Evolutionary conservation across 306 rosid genomes (phyloP), one percentile per base, ranked within the genome.

Genomic region (Cucumis hystrix): DNA sequence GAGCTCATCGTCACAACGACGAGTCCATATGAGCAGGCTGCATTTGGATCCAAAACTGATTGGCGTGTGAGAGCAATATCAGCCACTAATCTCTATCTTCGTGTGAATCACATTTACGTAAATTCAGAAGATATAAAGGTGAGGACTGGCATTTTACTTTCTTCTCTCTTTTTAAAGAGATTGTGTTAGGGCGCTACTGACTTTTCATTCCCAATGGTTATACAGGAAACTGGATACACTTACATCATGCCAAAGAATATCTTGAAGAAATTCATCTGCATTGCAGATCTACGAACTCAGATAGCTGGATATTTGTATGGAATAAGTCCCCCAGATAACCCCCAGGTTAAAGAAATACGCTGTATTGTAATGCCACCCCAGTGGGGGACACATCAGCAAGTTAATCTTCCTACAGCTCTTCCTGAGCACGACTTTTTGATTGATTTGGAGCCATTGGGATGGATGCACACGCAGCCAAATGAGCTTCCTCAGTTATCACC

Each of bases 11-110:
- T 92, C 58, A 92, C 97, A 45, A 96, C 99, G 49, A 96, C 98
- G 13, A 96, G 98, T 88, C 99, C 99, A 14, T 96, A 96, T 74
- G 99, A 96, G 89, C 96, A 91, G 88, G 86, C 90, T 79, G 96
- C 92, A 45, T 92, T 87, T 89, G 96, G 93, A 62, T 92, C 99
- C 8, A 96, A 96, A 87, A 96, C 99, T 56, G 99, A 96, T 78
- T 96, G 99, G 99, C 99, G 99, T 92, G 99, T 96, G 83, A 88
- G 99, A 79, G 98, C 99, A 75, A 96, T 96, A 87, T 96, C 98
- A 8, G 97, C 99, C 70, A 96, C 99, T 51, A 95, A 96, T 79
- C 87, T 96, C 15, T 92, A 96, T 74, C 99, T 96, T 65, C 97
- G 99, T 76, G 99, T 96, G 75, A 96, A 96, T 82, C 99, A 96